Base-by-base conservation (phyloP, 2,329 filamentous ascomycete genomes). In the Penicillium sp. region DNA sequence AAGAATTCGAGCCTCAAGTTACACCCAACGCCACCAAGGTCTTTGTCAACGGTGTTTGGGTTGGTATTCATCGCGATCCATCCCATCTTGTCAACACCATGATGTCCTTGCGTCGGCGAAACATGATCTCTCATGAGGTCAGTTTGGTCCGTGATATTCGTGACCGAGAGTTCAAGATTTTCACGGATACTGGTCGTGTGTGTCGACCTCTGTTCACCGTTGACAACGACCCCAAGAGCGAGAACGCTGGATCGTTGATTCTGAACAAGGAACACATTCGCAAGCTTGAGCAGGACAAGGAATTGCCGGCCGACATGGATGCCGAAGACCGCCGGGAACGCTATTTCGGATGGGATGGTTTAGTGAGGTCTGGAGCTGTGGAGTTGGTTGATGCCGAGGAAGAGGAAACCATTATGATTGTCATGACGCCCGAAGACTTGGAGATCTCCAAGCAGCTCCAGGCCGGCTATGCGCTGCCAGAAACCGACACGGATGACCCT, bases 371-470 rank as follows among this genome's bases (percentile, higher is more conserved):
- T 11, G 94, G 92, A 72, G 90, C 91, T 2, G 88, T 99, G 33
- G 94, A 99, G 69, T 97, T 96, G 66, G 83, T 99, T 10, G 94
- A 99, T 70, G 94, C 94, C 0, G 95, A 99, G 69, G 95, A 99
- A 77, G 94, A 99, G 70, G 95, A 99, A 72, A 95, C 91, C 0
- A 87, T 94, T 35, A 99, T 99, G 94, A 99, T 99, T 67, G 90
- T 92, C 72, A 99, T 99, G 92, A 95, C 91, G 0, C 94, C 94
- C 0, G 92, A 97, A 69, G 94, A 97, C 67, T 78, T 99, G 33
- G 91, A 96, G 54, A 83, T 84, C 20, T 90, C 86, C 56, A 82
- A 88, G 54, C 77, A 86, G 60, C 78, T 87, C 48, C 89, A 89
- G 70, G 78, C 81, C 42, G 87, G 88, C 42, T 81, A 85, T 58